phyloP scores from a whole-genome alignment of 2,329 filamentous ascomycete genomes.

The Leptosphaerulina australis region DNA sequence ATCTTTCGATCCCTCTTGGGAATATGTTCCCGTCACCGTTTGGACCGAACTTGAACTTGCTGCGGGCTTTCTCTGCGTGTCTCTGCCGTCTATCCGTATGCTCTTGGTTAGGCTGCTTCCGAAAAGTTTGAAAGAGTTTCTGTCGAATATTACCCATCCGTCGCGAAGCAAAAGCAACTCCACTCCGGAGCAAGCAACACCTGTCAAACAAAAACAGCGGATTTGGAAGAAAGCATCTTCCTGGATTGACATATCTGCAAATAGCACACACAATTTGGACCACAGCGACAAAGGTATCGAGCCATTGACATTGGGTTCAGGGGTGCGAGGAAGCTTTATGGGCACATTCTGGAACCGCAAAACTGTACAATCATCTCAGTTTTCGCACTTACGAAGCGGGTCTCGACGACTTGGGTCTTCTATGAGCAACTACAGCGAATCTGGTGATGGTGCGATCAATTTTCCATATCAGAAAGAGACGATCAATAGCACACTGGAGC shows the following conservation, averaged over 20 bases:
- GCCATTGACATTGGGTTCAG: not conserved
- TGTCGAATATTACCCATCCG: slow-evolving; percentile 16
- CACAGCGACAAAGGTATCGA: not conserved
- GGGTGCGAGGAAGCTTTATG: slow-evolving; percentile 12
- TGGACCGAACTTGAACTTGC: slow-evolving; percentile 31
- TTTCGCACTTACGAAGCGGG: slow-evolving; percentile 4
- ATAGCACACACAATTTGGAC: not conserved
- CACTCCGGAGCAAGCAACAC: not conserved
- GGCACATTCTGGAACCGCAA: slow-evolving; percentile 16
- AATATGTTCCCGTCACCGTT: slow-evolving; percentile 30
- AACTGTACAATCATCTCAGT: slow-evolving; percentile 5
- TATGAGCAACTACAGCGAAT: slow-evolving; percentile 21
- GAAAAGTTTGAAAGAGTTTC: slow-evolving; percentile 11
- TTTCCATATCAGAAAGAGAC: slow-evolving; percentile 12
- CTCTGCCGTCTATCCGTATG: slow-evolving; percentile 21
- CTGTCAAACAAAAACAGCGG: not conserved
- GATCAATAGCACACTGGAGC: not conserved
- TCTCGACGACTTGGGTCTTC: slow-evolving; percentile 14
- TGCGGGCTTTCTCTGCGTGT: slow-evolving; percentile 17
- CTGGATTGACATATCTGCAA: not conserved
- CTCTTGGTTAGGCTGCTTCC: slow-evolving; percentile 20
- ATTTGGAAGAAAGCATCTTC: not conserved
- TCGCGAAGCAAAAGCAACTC: slow-evolving; percentile 9
- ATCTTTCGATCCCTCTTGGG: slow-evolving; percentile 32
- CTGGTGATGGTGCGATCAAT: slow-evolving; percentile 9